These are phyloP conservation scores for Pichia sp. DNA, from an alignment of 1,139 yeast genomes.

Conservation along the genomic window DNA sequence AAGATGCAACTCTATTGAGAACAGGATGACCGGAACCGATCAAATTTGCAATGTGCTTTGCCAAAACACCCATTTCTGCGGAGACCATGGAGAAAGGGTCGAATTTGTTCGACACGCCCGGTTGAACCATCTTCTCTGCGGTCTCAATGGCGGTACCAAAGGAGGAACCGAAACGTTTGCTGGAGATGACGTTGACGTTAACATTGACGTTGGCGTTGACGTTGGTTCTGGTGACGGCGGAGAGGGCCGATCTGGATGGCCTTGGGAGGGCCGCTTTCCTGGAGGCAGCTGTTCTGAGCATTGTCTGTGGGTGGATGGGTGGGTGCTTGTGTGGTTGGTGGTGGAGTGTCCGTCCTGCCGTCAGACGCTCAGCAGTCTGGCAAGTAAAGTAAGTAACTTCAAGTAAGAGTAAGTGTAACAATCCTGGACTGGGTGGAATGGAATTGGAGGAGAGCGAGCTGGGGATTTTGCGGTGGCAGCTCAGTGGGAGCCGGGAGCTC, in stretches of 20 bases:
- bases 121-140: slow-evolving; percentile 81
- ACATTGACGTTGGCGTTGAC: too few relatives aligned
- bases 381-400: too few relatives aligned
- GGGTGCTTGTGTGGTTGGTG: neutral
- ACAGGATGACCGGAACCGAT: slow-evolving; percentile 96
- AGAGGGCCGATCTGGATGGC: slow-evolving; percentile 1
- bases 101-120: slow-evolving; percentile 46
- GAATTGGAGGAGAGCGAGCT: too few relatives aligned
- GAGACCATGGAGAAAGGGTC: slow-evolving; percentile 95
- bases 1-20: slow-evolving; percentile 82
- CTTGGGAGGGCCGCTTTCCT: too few relatives aligned
- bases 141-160: slow-evolving; percentile 67
- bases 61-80: slow-evolving; percentile 89
- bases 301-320: neutral
- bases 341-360: too few relatives aligned
- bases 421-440: too few relatives aligned
- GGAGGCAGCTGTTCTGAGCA: slow-evolving; percentile 4
- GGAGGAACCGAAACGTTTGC: slow-evolving; percentile 34
- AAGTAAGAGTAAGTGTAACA: too few relatives aligned
- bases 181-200: neutral
- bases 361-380: too few relatives aligned
- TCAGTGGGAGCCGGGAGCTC: too few relatives aligned
- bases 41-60: slow-evolving; percentile 79
- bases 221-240: too few relatives aligned
- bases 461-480: too few relatives aligned